Percentiles rank a stretch among this genome's conserved stretches.
phyloP scores from a whole-genome alignment of 768 basidiomycete species.

The Lactarius hatsudake region DNA sequence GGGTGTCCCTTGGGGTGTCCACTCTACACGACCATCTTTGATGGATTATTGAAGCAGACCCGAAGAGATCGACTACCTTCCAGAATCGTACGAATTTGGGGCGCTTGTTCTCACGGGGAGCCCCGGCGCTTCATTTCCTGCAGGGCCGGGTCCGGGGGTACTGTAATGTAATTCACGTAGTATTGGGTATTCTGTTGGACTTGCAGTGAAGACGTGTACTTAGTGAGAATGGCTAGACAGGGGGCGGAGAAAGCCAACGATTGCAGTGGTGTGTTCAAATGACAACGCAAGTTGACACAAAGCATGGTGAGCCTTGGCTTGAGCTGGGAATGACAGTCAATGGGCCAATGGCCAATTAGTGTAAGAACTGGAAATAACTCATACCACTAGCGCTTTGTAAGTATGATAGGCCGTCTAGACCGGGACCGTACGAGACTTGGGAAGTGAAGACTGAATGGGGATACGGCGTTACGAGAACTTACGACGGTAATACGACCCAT shows the following conservation, averaged over 20 bases:
- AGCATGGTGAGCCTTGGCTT: no score
- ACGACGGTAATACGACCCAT: no score
- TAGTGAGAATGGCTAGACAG: not conserved
- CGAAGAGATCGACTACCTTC: not conserved
- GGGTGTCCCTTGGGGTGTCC: no score
- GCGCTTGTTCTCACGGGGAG: not conserved
- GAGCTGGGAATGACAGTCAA: not conserved
- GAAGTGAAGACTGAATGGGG: not conserved
- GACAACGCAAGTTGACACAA: no score
- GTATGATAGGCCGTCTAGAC: not conserved
- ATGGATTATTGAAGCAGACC: not conserved
- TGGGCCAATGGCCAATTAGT: not conserved
- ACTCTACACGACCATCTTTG: not conserved
- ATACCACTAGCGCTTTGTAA: not conserved
- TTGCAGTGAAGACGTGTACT: not conserved
- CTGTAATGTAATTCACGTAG: not conserved
- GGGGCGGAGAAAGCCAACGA: not conserved
- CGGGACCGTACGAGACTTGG: not conserved
- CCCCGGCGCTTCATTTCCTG: not conserved
- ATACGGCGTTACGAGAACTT: not conserved
- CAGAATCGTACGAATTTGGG: not conserved
- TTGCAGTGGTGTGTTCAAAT: not conserved
- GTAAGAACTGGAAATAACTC: not conserved
- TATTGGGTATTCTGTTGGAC: not conserved
- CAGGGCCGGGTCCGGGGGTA: not conserved